Evolutionary conservation across 164 flowering plant species (phyloP), one percentile per base, ranked within the genome.

Genomic region (Paratinospora sagittata): DNA sequence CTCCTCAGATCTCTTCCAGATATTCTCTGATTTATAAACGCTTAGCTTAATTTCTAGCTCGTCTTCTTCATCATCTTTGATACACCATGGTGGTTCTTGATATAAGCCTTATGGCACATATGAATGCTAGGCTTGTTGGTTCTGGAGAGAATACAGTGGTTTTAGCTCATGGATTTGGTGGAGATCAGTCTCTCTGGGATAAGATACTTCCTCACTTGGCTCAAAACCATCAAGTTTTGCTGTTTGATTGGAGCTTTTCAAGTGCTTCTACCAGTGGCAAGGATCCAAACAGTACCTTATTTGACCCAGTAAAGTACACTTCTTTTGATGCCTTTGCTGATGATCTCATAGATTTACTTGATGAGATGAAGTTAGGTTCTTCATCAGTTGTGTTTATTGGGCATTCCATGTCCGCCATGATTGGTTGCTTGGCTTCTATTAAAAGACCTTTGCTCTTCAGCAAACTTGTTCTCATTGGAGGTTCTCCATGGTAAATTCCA

Each of bases 401-500:
- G 0, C 97, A 95, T 77, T 95, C 97, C 81, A 85, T 95, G 91
- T 84, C 97, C 8, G 93, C 86, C 57, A 90, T 92, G 89, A 79
- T 92, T 41, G 97, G 97, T 5, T 95, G 98, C 82, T 80, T 89
- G 61, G 97, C 98, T 70, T 90, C 97, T 27, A 63, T 84, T 61
- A 86, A 86, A 76, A 84, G 92, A 74, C 91, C 96, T 27, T 84
- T 87, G 3, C 89, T 95, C 39, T 95, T 95, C 33, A 78, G 82
- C 74, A 78, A 70, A 62, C 92, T 94, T 65, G 65, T 94, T 3
- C 93, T 94, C 26, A 27, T 94, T 72, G 86, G 84, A 58, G 83
- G 90, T 79, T 94, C 98, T 78, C 98, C 98, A 8, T 89, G 96
- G 98, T 92, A 19, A n/a, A n/a, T n/a, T n/a, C n/a, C n/a, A 52